phyloP scores from a whole-genome alignment of 805 yeast genomes.

The Metschnikowia reukaufii region DNA sequence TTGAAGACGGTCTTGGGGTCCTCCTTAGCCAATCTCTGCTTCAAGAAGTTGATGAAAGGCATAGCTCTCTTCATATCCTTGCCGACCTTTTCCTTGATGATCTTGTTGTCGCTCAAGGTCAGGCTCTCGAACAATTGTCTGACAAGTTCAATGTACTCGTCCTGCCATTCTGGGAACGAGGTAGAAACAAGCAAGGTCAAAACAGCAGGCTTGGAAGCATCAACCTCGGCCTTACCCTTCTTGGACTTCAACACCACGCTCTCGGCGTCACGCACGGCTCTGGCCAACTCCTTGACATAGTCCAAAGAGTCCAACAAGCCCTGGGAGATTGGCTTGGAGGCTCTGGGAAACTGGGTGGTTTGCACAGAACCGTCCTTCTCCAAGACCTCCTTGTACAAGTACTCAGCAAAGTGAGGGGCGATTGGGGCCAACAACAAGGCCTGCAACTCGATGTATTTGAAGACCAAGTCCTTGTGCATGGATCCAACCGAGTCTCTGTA shows the following conservation, averaged over 20 bases:
- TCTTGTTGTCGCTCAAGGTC: conserved; percentile 62
- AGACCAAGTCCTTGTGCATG: conserved; percentile 82
- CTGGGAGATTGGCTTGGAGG: conserved; percentile 62
- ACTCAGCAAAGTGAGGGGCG: conserved; percentile 95
- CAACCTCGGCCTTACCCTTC: conserved; percentile 83
- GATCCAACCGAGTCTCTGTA: conserved; percentile 75
- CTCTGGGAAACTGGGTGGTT: conserved; percentile 75
- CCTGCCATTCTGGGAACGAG: conserved; percentile 76
- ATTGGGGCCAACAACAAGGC: conserved; percentile 82
- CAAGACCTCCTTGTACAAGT: conserved; percentile 79
- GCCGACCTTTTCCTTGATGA: conserved; percentile 64
- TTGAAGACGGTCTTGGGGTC: conserved; percentile 79
- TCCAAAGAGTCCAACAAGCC: conserved; percentile 65
- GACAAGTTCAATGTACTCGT: conserved; percentile 62
- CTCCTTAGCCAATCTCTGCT: conserved; percentile 73
- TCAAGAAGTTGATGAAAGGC: conserved; percentile 90
- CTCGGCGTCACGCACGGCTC: conserved; percentile 92
- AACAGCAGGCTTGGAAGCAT: conserved; percentile 68
- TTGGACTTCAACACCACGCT: conserved; percentile 75
- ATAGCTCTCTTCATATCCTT: conserved; percentile 96
- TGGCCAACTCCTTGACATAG: conserved; percentile 74
- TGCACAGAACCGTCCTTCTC: conserved; percentile 68
- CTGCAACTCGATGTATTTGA: conserved; percentile 84
- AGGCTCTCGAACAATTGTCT: conserved; percentile 69
- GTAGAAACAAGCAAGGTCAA: conserved; percentile 72